Conservation (phyloP, 2,329 filamentous ascomycete genomes). For the Aureobasidium sp. region DNA sequence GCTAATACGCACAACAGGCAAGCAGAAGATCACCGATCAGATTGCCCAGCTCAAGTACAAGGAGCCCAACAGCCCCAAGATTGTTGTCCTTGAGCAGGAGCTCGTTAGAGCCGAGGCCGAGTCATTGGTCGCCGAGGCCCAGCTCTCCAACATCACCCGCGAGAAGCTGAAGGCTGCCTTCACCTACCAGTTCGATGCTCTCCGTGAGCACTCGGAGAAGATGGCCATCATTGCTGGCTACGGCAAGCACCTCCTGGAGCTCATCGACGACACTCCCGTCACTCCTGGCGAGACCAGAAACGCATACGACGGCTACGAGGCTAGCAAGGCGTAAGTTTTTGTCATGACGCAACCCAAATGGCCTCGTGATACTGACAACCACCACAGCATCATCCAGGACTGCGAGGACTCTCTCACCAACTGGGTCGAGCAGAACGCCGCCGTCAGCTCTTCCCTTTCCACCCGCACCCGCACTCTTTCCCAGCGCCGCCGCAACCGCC, state of each 20-base stretch:
- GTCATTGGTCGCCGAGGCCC: constrained; percentile 95
- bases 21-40: constrained; percentile 98
- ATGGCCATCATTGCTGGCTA: constrained; percentile 95
- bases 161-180: constrained; percentile 99
- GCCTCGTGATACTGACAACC: constrained; percentile 17
- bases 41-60: constrained; percentile 99
- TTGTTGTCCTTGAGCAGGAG: constrained; percentile 96
- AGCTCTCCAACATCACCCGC: constrained; percentile 97
- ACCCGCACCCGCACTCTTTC: constrained; percentile 80
- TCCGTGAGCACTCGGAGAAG: constrained; percentile 97
- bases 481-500: constrained; percentile 63
- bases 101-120: constrained; percentile 96
- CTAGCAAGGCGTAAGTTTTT: constrained; percentile 65
- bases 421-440: constrained; percentile 87
- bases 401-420: constrained; percentile 96
- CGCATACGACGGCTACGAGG: constrained; percentile 96
- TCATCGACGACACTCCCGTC: constrained; percentile 93
- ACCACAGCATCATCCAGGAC: constrained; percentile 79
- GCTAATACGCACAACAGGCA: constrained; percentile 49
- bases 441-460: constrained; percentile 79
- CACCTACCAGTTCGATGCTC: constrained; percentile 94
- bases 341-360: background rate
- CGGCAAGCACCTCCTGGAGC: constrained; percentile 94
- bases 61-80: constrained; percentile 95
- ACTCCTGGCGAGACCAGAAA: constrained; percentile 93